These are phyloP conservation scores for Decorospora gaudefroyi DNA, from an alignment of 2,329 filamentous ascomycete species.

Conservation along the genomic window DNA sequence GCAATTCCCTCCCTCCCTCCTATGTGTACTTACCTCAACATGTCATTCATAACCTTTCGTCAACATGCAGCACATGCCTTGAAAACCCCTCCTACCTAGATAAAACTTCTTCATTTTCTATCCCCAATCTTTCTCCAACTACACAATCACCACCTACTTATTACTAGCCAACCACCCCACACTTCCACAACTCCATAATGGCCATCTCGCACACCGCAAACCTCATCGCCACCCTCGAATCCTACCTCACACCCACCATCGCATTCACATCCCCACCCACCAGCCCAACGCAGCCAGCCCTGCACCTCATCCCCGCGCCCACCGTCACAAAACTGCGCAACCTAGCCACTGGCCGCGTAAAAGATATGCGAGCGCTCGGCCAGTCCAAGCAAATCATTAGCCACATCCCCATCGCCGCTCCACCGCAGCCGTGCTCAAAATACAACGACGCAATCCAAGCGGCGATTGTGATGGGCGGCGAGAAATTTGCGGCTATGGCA, in stretches of 20 bases:
- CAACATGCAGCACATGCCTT: too few species aligned
- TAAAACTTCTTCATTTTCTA: too few species aligned
- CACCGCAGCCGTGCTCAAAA: constrained; percentile 23
- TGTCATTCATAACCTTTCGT: too few species aligned
- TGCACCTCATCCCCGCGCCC: constrained; percentile 23
- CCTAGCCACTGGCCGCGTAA: constrained; percentile 27
- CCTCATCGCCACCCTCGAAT: constrained; percentile 36
- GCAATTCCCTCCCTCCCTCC: too few species aligned
- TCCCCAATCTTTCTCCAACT: too few species aligned
- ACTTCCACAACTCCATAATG: constrained; percentile 8
- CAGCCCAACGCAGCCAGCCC: constrained; percentile 14
- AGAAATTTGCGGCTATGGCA: constrained; percentile 52
- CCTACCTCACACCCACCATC: constrained; percentile 26
- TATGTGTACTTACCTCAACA: too few species aligned
- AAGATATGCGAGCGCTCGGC: constrained; percentile 30
- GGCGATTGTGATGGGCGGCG: constrained; percentile 29
- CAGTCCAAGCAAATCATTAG: constrained; percentile 34
- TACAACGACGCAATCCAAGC: constrained; percentile 34
- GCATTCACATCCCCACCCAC: constrained; percentile 10
- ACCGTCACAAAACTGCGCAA: constrained; percentile 33
- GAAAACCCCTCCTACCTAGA: too few species aligned
- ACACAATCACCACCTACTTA: too few species aligned
- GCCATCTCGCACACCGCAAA: constrained; percentile 11
- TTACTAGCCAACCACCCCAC: neutral
- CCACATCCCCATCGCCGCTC: constrained; percentile 28